phyloP scores from a whole-genome alignment of 2,329 filamentous ascomycete species.

The Ceratocystis smalleyi region DNA sequence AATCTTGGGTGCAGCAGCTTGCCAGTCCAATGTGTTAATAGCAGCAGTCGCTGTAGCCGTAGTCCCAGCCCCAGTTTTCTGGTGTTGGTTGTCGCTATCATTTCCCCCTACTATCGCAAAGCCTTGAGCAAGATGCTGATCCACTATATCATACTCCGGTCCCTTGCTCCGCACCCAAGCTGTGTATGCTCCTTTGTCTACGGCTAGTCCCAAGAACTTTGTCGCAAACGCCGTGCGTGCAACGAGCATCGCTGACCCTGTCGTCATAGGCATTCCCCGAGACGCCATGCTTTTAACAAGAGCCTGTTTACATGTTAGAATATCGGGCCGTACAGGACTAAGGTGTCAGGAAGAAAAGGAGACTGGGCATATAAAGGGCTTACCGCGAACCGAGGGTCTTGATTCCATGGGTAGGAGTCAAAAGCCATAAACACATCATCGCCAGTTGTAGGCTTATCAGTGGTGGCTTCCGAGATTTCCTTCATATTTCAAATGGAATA shows the following conservation, averaged over 20 bases:
- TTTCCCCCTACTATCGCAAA: not conserved
- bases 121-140: conserved; percentile 24
- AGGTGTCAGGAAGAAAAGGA: not conserved
- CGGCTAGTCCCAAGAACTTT: conserved; percentile 32
- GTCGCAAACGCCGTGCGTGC: conserved; percentile 54
- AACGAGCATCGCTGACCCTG: conserved; percentile 12
- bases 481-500: not conserved
- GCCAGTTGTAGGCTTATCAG: conserved; percentile 21
- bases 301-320: conserved; percentile 10
- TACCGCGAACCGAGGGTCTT: conserved; percentile 54
- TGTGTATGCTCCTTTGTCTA: conserved; percentile 55
- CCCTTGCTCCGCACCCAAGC: conserved; percentile 37
- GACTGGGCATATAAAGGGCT: not conserved
- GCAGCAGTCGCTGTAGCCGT: conserved; percentile 1
- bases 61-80: conserved; percentile 9
- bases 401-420: conserved; percentile 51
- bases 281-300: conserved; percentile 27
- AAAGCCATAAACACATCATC: conserved; percentile 42
- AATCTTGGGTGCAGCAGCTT: conserved; percentile 33
- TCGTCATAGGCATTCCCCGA: conserved; percentile 42
- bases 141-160: conserved; percentile 23
- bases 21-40: conserved; percentile 28
- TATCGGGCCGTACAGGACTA: not conserved
- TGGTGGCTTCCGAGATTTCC: not conserved
- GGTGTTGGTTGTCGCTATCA: not conserved